Conservation (phyloP, 2,329 filamentous ascomycete species). For the Neonectria faginata region DNA sequence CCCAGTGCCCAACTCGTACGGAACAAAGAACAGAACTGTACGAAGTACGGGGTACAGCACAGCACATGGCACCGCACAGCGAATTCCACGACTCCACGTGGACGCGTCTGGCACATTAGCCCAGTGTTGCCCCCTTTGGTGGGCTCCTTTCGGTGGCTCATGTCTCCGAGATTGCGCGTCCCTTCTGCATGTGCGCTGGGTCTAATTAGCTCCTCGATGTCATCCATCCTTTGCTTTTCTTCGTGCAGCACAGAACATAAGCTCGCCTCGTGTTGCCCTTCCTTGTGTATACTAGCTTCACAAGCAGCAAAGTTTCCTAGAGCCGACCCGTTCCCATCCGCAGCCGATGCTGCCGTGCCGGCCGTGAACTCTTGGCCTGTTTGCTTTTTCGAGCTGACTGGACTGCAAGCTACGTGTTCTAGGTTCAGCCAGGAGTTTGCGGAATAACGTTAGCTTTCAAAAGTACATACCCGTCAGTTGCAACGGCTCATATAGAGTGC, state of each 20-base stretch:
- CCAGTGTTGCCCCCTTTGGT: constrained; percentile 20
- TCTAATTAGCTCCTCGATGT: not conserved
- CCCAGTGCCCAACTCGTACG: not conserved
- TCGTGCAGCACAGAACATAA: constrained; percentile 3
- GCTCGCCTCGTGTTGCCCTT: constrained; percentile 4
- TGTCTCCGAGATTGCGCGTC: constrained; percentile 38
- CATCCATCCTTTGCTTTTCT: constrained; percentile 2
- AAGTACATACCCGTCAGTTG: not conserved
- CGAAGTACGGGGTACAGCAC: constrained; percentile 1
- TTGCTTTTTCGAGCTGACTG: constrained; percentile 6
- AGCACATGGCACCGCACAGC: constrained; percentile 30
- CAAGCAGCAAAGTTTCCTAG: not conserved
- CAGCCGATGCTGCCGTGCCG: constrained; percentile 2
- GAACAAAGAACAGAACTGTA: not conserved
- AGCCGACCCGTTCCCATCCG: constrained; percentile 5
- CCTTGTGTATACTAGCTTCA: not conserved
- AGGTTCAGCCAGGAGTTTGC: not conserved
- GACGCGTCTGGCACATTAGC: constrained; percentile 21
- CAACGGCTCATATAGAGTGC: not conserved
- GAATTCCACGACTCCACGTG: constrained; percentile 46
- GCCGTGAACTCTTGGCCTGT: not conserved
- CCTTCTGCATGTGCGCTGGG: not conserved
- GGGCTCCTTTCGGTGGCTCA: constrained; percentile 28
- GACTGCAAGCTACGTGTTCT: not conserved
- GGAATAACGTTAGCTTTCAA: too few species aligned